Percentiles rank a stretch among this genome's conserved stretches.
phyloP scores from a whole-genome alignment of 108 stramenopile species.

The Poteriospumella lacustris region DNA sequence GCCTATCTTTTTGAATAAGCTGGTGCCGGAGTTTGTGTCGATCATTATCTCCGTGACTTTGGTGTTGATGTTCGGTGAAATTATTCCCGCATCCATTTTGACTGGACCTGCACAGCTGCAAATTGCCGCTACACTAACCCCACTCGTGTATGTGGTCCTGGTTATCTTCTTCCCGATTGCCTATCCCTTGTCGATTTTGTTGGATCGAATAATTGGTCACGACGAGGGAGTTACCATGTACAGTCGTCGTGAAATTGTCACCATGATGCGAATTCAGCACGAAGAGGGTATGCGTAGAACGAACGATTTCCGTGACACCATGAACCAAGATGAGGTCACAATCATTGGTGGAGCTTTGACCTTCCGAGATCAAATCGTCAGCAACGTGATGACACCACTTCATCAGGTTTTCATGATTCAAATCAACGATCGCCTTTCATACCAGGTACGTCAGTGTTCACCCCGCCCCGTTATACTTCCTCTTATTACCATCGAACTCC shows the following conservation, averaged over 20 bases:
- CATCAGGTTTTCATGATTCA: conserved; percentile 83
- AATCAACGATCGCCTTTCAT: conserved; percentile 71
- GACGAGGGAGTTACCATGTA: conserved; percentile 34
- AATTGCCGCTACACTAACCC: conserved; percentile 73
- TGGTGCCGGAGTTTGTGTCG: conserved; percentile 1
- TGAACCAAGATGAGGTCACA: conserved; percentile 75
- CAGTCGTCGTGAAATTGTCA: conserved; percentile 10
- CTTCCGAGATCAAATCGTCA: conserved; percentile 71
- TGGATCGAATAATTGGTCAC: conserved; percentile 34
- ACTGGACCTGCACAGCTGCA: conserved; percentile 12
- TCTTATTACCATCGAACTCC: not conserved
- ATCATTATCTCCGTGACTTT: conserved; percentile 20
- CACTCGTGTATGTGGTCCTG: conserved; percentile 76
- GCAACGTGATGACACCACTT: conserved; percentile 87
- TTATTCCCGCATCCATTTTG: conserved; percentile 15
- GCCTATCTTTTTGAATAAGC: conserved; percentile 19
- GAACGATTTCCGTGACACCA: conserved; percentile 66
- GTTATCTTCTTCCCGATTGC: conserved; percentile 65
- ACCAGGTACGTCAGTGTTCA: not conserved
- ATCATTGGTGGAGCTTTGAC: conserved; percentile 90
- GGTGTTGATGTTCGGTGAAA: conserved; percentile 19
- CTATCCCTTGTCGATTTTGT: conserved; percentile 61
- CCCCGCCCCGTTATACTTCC: too few species aligned
- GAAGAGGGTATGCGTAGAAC: conserved; percentile 59
- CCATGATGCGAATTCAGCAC: conserved; percentile 63